phyloP scores from a whole-genome alignment of 106 monocot species.

The Chionographis japonica region DNA sequence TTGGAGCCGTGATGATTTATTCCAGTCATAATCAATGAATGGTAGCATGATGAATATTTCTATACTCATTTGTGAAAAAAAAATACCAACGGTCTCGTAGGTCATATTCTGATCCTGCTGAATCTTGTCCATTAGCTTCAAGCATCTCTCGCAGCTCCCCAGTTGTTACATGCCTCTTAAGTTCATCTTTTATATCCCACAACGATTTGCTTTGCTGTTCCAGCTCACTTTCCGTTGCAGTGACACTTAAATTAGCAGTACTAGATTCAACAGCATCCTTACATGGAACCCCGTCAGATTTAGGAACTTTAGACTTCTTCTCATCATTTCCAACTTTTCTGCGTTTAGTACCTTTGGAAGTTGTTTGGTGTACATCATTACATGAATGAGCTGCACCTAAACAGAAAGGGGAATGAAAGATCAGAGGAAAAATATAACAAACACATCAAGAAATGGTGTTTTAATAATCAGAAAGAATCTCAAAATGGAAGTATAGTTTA shows the following conservation, averaged over 20 bases:
- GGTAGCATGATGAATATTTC: no score
- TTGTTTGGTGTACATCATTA: conserved; percentile 20
- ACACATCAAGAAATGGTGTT: neutral
- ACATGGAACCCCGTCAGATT: conserved; percentile 23
- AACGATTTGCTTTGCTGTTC: conserved; percentile 72
- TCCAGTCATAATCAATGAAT: no score
- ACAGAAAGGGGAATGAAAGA: conserved; percentile 3
- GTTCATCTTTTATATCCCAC: conserved; percentile 91
- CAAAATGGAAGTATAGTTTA: neutral
- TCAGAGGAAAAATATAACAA: neutral
- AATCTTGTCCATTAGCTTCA: conserved; percentile 87
- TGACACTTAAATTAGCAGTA: conserved; percentile 6
- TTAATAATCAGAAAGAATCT: neutral
- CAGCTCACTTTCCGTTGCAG: conserved; percentile 48
- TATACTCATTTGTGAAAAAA: neutral
- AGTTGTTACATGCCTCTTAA: conserved; percentile 65
- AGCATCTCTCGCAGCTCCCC: conserved; percentile 79
- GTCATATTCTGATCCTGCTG: conserved; percentile 88
- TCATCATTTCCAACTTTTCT: conserved; percentile 36
- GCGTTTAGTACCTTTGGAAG: conserved; percentile 60
- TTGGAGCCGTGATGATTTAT: no score
- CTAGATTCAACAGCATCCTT: conserved; percentile 11
- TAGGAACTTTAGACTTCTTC: conserved; percentile 38
- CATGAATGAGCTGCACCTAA: conserved; percentile 7
- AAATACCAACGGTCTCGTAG: conserved; percentile 86